Evolutionary conservation across 129 eudicot species (phyloP).

Genomic region (Escallonia rubra): DNA sequence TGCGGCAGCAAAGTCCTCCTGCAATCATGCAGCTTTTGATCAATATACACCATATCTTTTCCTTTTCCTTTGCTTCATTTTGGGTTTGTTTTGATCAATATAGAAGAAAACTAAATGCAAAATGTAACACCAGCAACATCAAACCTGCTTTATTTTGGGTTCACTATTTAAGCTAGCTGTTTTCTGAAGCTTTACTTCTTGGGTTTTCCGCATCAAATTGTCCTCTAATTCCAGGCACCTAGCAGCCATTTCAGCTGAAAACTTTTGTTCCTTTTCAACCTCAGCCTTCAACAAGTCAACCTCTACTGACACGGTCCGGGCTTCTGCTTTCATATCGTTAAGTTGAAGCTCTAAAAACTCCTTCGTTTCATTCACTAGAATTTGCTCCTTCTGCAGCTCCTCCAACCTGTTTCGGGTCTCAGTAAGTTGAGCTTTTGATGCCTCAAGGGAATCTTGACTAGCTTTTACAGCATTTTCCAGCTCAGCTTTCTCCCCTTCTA

Average conservation of each 20-base stretch:
- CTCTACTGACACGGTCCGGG: slow-evolving; percentile 35
- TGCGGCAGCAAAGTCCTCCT: slow-evolving; percentile 76
- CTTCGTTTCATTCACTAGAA: slow-evolving; percentile 42
- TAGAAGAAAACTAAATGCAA: background rate
- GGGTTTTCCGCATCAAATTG: slow-evolving; percentile 33
- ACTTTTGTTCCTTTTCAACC: slow-evolving; percentile 35
- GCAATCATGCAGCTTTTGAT: slow-evolving; percentile 2
- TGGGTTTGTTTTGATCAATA: no score
- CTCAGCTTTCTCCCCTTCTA: slow-evolving; percentile 61
- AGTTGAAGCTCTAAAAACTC: slow-evolving; percentile 48
- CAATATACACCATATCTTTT: background rate
- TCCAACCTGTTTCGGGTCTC: slow-evolving; percentile 34
- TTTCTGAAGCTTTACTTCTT: slow-evolving; percentile 42
- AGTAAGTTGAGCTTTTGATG: slow-evolving; percentile 33
- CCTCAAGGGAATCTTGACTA: slow-evolving; percentile 34
- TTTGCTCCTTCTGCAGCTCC: slow-evolving; percentile 56
- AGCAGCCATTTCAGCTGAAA: slow-evolving; percentile 35
- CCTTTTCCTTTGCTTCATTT: background rate
- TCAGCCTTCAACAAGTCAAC: slow-evolving; percentile 41
- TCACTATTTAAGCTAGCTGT: slow-evolving; percentile 35
- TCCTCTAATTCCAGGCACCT: slow-evolving; percentile 47
- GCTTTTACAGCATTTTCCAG: slow-evolving; percentile 41
- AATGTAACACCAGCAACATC: background rate
- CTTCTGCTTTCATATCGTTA: slow-evolving; percentile 40
- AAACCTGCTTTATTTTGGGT: slow-evolving; percentile 64